Evolutionary conservation across 257 asterid species (phyloP).

Genomic region (Ilex aquifolium): DNA sequence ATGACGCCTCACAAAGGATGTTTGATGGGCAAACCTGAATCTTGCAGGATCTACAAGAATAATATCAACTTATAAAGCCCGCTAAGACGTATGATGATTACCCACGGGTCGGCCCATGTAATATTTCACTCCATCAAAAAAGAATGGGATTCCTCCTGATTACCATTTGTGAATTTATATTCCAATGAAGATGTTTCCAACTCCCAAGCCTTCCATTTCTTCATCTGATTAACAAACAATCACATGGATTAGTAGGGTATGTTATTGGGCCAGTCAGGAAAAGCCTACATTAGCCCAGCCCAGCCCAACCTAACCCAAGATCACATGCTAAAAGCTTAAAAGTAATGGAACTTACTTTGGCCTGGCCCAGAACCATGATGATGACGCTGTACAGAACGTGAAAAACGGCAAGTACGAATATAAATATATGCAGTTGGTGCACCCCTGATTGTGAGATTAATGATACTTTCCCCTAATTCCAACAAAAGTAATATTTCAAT

Average conservation of each 20-base stretch:
- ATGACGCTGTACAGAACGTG: constrained; percentile 39
- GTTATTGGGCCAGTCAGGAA: no score
- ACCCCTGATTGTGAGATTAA: constrained; percentile 40
- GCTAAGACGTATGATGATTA: no score
- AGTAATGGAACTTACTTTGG: constrained; percentile 36
- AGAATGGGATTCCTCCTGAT: background rate
- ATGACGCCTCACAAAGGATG: constrained; percentile 61
- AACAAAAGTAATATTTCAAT: background rate
- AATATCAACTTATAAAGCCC: background rate
- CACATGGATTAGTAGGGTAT: no score
- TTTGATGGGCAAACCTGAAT: constrained; percentile 61
- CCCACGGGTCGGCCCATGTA: background rate
- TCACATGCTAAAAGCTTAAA: no score
- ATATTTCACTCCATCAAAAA: background rate
- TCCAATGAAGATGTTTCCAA: constrained; percentile 58
- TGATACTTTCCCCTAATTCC: constrained; percentile 32
- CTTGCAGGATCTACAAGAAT: constrained; percentile 41
- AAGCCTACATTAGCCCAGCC: no score
- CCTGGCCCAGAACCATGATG: constrained; percentile 44
- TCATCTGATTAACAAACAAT: constrained; percentile 36
- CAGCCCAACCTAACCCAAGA: no score
- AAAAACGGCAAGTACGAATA: constrained; percentile 44
- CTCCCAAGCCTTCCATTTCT: constrained; percentile 70
- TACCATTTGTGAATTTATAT: constrained; percentile 56
- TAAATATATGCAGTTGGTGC: constrained; percentile 46